phyloP scores from a whole-genome alignment of 352 stramenopile species.

The Globisporangium paroecandrum region DNA sequence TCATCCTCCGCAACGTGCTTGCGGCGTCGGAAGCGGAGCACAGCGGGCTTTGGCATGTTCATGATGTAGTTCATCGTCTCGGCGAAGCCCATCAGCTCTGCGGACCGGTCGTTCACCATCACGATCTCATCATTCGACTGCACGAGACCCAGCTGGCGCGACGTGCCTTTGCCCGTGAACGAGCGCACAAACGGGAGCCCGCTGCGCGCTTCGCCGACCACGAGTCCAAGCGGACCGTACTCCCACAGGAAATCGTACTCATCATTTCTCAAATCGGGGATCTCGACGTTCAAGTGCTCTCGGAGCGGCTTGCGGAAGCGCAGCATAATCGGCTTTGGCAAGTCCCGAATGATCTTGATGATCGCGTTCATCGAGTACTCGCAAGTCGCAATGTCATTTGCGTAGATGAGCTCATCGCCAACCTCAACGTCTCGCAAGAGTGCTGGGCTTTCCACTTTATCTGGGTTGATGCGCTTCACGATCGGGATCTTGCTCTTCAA shows the following conservation, averaged over 20 bases:
- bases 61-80: slow-evolving; percentile 86
- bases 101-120: slow-evolving; percentile 65
- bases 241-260: slow-evolving; percentile 88
- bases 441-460: slow-evolving; percentile 43
- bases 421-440: slow-evolving; percentile 49
- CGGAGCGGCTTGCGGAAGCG: slow-evolving; percentile 62
- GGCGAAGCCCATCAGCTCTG: slow-evolving; percentile 55
- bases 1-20: neutral
- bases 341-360: slow-evolving; percentile 71
- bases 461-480: slow-evolving; percentile 70
- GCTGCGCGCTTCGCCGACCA: slow-evolving; percentile 52
- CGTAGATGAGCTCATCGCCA: slow-evolving; percentile 75
- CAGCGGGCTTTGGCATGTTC: slow-evolving; percentile 76
- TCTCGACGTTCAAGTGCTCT: slow-evolving; percentile 43
- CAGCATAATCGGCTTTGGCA: slow-evolving; percentile 77
- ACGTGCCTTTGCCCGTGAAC: slow-evolving; percentile 80
- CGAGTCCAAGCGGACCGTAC: slow-evolving; percentile 66
- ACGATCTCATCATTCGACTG: slow-evolving; percentile 80
- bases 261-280: slow-evolving; percentile 49
- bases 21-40: slow-evolving; percentile 64
- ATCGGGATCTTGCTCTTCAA: slow-evolving; percentile 61
- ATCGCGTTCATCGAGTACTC: slow-evolving; percentile 71
- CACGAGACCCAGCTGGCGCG: slow-evolving; percentile 59
- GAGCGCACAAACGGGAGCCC: slow-evolving; percentile 73
- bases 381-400: slow-evolving; percentile 67